Base-by-base conservation (phyloP, 2,329 filamentous ascomycete genomes). In the Chaetomiaceae sp. region DNA sequence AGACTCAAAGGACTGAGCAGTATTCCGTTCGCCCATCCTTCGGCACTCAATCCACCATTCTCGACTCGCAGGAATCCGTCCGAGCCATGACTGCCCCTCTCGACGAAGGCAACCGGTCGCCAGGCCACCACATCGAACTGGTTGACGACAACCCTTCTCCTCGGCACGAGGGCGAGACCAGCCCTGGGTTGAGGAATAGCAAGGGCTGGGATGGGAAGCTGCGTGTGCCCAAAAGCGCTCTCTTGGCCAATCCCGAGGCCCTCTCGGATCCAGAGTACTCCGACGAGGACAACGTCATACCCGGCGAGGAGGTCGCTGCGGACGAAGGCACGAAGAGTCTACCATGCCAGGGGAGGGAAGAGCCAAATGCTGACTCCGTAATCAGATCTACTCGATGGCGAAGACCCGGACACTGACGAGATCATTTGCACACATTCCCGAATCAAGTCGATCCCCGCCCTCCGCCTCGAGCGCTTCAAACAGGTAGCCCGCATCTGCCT, bases 351-450 rank as follows among this genome's bases (percentile, higher is more conserved):
- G 11, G 7, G 7, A 15, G 11, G 6, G 9, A 5, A 3, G 9
- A 22, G 2, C 37, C 9, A 9, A 24, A 6, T 38, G 37, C 41
- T 55, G 46, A 54, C 49, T 6, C 9, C 14, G 2, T 22, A 20
- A n/a, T n/a, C 57, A 82, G 79, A 83, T 58, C 67, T 83, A 1
- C 71, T 83, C 32, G 75, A 82, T 50, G 74, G 73, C 56, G 79
- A 83, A 63, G 75, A 78, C 51, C 65, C 69, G 30, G 74, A 81
- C 29, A 76, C 73, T 2, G 72, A 90, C 68, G 88, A 95, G 60
- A 91, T 98, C 60, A 86, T 93, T 62, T 82, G 90, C 50, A 83
- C 89, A n/a, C 91, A 97, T 65, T 85, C 85, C 45, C 86, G 90
- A 54, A 78, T 98, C 60, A 70, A 76, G 18, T 90, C 87, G 26